Evolutionary conservation across 306 rosid genomes (phyloP).

Genomic region (Prosopis cineraria): DNA sequence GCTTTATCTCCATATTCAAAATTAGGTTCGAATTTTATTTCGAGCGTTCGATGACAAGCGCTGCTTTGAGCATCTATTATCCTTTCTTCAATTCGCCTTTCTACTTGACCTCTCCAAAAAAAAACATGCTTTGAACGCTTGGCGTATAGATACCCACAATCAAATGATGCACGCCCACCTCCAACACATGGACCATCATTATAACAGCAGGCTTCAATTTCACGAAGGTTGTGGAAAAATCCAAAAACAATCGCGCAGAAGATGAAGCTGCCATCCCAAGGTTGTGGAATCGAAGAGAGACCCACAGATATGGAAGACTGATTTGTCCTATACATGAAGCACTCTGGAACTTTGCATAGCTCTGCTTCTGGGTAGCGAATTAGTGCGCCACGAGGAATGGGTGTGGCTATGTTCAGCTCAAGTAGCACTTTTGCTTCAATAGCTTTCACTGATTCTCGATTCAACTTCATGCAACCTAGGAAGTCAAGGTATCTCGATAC

Average conservation of each 20-base stretch:
- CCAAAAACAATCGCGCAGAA: background rate
- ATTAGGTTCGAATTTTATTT: background rate
- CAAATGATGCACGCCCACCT: too few relatives aligned
- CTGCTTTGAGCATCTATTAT: background rate
- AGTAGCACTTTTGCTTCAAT: background rate
- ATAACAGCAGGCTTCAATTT: too few relatives aligned
- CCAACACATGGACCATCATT: too few relatives aligned
- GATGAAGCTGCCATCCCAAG: background rate
- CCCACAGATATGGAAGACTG: background rate
- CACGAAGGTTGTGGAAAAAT: too few relatives aligned
- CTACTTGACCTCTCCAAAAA: background rate
- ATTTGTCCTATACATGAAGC: background rate
- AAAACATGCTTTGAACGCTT: too few relatives aligned
- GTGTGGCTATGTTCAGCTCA: background rate
- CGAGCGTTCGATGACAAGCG: background rate
- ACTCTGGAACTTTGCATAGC: slow-evolving; percentile 2
- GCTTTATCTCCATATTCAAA: too few relatives aligned
- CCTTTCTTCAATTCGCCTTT: background rate
- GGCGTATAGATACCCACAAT: too few relatives aligned
- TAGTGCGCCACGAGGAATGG: too few relatives aligned
- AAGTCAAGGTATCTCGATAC: background rate
- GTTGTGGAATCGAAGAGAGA: background rate
- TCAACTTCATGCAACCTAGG: background rate
- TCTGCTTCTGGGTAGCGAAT: too few relatives aligned
- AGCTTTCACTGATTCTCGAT: background rate